Conservation (phyloP, 768 basidiomycete genomes). For the Pisolithus albus region DNA sequence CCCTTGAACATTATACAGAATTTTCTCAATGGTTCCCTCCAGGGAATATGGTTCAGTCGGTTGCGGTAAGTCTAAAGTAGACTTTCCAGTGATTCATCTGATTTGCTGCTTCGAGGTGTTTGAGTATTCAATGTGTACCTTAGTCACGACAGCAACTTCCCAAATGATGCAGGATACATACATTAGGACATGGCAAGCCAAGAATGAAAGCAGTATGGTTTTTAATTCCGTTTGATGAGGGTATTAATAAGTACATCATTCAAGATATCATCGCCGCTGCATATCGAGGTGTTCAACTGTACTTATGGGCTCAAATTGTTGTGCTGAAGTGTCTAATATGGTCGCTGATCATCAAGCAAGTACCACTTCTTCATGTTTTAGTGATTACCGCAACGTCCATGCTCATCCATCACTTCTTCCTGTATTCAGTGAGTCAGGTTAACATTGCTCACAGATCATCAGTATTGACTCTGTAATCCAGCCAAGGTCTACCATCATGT, state of each 20-base stretch:
- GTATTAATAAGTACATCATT: not conserved
- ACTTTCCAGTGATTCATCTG: not conserved
- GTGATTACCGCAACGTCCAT: too few relatives aligned
- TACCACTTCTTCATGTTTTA: too few relatives aligned
- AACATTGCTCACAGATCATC: too few relatives aligned
- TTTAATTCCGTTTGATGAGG: not conserved
- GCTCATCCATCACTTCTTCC: too few relatives aligned
- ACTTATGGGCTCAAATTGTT: too few relatives aligned
- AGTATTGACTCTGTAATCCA: too few relatives aligned
- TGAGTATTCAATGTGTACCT: not conserved
- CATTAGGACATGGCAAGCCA: not conserved
- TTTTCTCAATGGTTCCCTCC: not conserved
- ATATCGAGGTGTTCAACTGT: too few relatives aligned
- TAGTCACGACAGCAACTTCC: not conserved
- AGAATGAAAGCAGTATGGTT: slow-evolving; percentile 1
- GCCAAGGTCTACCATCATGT: too few relatives aligned
- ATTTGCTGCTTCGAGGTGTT: not conserved
- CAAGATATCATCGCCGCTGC: not conserved
- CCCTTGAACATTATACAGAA: not conserved
- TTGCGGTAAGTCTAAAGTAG: not conserved
- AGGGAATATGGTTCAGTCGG: slow-evolving; percentile 1
- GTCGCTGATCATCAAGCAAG: too few relatives aligned
- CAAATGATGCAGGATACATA: not conserved
- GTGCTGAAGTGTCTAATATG: too few relatives aligned
- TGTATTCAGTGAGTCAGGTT: too few relatives aligned